Conservation (phyloP, 352 stramenopile genomes). For the Phytophthora rubi region DNA sequence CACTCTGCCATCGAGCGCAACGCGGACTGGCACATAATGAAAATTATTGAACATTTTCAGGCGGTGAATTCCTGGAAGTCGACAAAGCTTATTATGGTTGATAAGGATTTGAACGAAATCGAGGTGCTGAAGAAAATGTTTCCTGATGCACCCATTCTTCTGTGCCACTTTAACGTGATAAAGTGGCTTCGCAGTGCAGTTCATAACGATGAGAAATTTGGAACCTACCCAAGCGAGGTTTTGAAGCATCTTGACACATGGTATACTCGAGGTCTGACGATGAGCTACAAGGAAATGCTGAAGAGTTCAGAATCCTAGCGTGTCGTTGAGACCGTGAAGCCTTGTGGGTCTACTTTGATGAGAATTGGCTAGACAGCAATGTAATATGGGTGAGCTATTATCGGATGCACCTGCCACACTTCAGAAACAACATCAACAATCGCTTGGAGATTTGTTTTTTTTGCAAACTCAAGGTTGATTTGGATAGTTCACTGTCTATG, state of each 20-base stretch:
- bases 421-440: constrained; percentile 13
- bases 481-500: constrained; percentile 13
- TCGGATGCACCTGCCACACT: background rate
- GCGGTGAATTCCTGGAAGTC: background rate
- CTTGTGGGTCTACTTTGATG: constrained; percentile 5
- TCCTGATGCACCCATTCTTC: background rate
- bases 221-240: background rate
- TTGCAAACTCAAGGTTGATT: background rate
- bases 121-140: constrained; percentile 3
- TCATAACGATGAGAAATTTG: background rate
- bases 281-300: background rate
- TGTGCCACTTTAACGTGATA: background rate
- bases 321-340: background rate
- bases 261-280: background rate
- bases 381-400: background rate
- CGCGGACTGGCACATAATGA: constrained; percentile 12
- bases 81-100: constrained; percentile 14
- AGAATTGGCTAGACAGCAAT: background rate
- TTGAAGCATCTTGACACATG: background rate
- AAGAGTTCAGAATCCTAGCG: background rate
- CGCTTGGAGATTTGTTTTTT: constrained; percentile 28
- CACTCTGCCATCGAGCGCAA: constrained; percentile 17
- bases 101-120: constrained; percentile 27
- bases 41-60: constrained; percentile 10
- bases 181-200: background rate